These are phyloP conservation scores for Uronychia binucleata DNA, from an alignment of 73 alveolate genomes.

Conservation along the genomic window DNA sequence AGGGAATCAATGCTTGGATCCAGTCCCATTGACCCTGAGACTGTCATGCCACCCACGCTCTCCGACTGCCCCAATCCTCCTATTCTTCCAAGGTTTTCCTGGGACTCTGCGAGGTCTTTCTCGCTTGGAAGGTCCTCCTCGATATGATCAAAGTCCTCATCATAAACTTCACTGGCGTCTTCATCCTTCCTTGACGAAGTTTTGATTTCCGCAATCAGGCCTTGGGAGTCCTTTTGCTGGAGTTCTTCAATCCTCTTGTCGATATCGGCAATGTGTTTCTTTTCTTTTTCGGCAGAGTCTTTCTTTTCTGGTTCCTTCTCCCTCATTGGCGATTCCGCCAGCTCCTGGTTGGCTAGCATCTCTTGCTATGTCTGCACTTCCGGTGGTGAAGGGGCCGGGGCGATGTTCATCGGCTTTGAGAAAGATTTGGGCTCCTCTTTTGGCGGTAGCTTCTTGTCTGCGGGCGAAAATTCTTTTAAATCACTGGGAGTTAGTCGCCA, in stretches of 20 bases:
- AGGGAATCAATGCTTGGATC: conserved; percentile 71
- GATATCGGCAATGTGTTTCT: not conserved
- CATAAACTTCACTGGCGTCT: conserved; percentile 26
- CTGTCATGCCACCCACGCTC: conserved; percentile 36
- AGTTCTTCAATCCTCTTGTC: not conserved
- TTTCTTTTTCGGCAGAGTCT: not conserved
- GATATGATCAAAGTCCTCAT: conserved; percentile 48
- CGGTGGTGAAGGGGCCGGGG: not conserved
- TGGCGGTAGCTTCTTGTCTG: no score
- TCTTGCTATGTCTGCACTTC: no score
- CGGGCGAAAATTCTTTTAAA: not conserved
- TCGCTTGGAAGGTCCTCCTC: conserved; percentile 59
- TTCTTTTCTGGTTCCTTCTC: not conserved
- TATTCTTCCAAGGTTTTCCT: conserved; percentile 17
- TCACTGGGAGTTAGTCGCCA: not conserved
- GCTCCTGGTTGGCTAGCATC: no score
- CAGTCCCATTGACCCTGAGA: conserved; percentile 63
- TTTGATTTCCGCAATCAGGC: not conserved
- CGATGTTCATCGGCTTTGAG: not conserved
- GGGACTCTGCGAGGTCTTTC: conserved; percentile 16
- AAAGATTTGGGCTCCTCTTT: not conserved
- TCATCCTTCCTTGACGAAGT: conserved; percentile 4
- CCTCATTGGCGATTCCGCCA: no score
- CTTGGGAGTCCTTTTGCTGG: not conserved
- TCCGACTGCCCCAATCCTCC: not conserved